phyloP scores from a whole-genome alignment of 2,329 filamentous ascomycete species.

The Mollisiaceae sp. region DNA sequence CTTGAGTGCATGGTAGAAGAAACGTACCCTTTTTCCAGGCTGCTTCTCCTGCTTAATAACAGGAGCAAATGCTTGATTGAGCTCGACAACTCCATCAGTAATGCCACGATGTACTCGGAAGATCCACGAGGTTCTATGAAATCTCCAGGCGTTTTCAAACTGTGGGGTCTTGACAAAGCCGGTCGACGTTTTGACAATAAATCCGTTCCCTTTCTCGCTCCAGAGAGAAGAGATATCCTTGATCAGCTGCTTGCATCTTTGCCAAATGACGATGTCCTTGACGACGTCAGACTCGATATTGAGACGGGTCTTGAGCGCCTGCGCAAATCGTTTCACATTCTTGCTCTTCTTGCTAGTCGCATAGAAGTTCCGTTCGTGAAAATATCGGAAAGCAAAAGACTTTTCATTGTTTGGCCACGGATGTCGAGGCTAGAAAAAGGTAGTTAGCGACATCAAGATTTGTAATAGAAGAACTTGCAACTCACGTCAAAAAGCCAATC shows the following conservation, averaged over 20 bases:
- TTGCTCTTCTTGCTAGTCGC: background rate
- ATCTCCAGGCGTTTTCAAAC: slow-evolving; percentile 12
- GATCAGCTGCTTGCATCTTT: background rate
- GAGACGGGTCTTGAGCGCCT: background rate
- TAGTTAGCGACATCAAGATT: no score
- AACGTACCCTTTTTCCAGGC: background rate
- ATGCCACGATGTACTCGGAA: background rate
- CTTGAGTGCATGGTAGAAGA: background rate
- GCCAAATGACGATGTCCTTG: background rate
- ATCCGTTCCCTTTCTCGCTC: slow-evolving; percentile 1
- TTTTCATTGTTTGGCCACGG: slow-evolving; percentile 5
- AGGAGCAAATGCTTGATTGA: background rate
- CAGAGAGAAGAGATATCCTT: background rate
- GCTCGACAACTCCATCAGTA: background rate
- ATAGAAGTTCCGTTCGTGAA: slow-evolving; percentile 13
- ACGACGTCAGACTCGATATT: background rate
- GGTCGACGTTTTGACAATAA: background rate
- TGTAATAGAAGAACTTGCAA: no score
- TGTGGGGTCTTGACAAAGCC: slow-evolving; percentile 3
- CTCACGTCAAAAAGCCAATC: slow-evolving; percentile 5
- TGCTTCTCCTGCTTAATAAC: background rate
- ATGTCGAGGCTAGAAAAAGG: background rate
- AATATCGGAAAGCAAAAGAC: slow-evolving; percentile 11
- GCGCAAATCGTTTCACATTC: background rate
- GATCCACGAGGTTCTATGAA: background rate